phyloP scores from a whole-genome alignment of 129 eudicot species.

The Helichrysum umbraculigerum region DNA sequence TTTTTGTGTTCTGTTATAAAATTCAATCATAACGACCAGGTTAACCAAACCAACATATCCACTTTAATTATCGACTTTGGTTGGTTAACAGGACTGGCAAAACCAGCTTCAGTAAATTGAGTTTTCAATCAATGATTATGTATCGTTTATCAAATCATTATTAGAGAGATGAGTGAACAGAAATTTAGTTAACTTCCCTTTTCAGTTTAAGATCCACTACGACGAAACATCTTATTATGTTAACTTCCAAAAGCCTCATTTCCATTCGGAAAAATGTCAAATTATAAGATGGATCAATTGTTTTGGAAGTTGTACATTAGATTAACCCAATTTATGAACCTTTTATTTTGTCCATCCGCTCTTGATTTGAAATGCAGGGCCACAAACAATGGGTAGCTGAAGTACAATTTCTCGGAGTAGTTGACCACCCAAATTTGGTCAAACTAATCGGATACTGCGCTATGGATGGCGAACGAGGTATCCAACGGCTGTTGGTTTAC shows the following conservation, averaged over 20 bases:
- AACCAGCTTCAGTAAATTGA: background rate
- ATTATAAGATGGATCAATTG: background rate
- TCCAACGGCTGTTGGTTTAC: constrained; percentile 83
- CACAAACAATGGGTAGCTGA: constrained; percentile 95
- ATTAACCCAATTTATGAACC: too few relatives aligned
- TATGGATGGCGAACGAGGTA: constrained; percentile 79
- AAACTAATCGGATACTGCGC: constrained; percentile 89
- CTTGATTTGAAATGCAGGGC: constrained; percentile 51
- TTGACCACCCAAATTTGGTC: constrained; percentile 89
- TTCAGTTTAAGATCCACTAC: background rate
- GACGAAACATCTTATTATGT: background rate
- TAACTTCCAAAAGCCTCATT: too few relatives aligned
- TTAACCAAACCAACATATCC: background rate
- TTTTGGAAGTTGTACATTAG: background rate
- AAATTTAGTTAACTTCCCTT: background rate
- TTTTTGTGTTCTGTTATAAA: too few relatives aligned
- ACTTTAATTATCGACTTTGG: background rate
- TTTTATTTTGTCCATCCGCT: too few relatives aligned
- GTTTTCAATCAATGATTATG: too few relatives aligned
- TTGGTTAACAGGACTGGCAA: background rate
- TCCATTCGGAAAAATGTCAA: background rate
- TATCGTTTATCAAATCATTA: background rate
- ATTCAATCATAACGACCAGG: too few relatives aligned
- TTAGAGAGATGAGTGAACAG: background rate
- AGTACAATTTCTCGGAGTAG: constrained; percentile 85